Evolutionary conservation across 306 rosid species (phyloP), one percentile per base, ranked within the genome.

Genomic region (Malus fusca): DNA sequence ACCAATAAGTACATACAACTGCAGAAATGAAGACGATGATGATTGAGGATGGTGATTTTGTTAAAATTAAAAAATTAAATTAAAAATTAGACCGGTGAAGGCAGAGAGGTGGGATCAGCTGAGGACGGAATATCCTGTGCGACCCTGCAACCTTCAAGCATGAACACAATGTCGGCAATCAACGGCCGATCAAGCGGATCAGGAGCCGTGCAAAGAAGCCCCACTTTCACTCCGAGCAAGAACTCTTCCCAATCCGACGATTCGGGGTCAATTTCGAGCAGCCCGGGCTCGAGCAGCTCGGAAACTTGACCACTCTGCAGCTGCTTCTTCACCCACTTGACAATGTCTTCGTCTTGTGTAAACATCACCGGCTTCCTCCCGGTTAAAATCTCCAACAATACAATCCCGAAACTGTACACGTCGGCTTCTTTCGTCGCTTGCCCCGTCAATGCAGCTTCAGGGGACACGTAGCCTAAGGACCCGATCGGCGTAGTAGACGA

Each of bases 211-310:
- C 96, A 92, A 2, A 92, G 85, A 12, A 92, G 89, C 17, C 88
- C 97, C 8, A 92, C 96, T 69, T 92, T 90, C 11, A 92, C 85
- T 30, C 97, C 97, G 63, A 92, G 73, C 82, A 92, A 76, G 83
- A 90, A 92, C 84, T 92, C 97, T 76, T 92, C 97, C 92, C 96
- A 90, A 48, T 92, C 97, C 3, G 96, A 86, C 11, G 97, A 92
- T 26, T 92, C 97, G 0, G 93, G 97, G 83, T 92, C 97, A 2
- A 92, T 72, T 76, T 92, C 97, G 11, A 92, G 90, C 84, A 92
- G 79, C 44, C 97, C 97, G 1, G 96, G 97, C 25, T 92, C 97
- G 37, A 92, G 73, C 66, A 92, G 74, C 65, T 90, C 97, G 0
- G 92, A 74, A 18, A 92, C 75, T 64, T 84, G 93, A 0, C 97